Conservation (phyloP, 192 early-diverging fungal genomes). For the Bifiguratus adelaidae region DNA sequence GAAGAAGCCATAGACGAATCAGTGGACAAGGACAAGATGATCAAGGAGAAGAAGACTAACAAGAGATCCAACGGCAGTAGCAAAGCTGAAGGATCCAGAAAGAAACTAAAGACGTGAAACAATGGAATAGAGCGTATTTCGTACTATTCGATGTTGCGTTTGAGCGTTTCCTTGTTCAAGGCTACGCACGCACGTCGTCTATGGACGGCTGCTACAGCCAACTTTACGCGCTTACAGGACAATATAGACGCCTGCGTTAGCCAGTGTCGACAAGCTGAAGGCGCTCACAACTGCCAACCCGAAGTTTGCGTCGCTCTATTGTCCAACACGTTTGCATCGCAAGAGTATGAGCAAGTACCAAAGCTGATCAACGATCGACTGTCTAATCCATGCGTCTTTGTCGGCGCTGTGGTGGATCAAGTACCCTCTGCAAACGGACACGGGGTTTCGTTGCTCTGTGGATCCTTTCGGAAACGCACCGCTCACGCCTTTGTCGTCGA, state of each 20-base stretch:
- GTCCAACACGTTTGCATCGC: slow-evolving; percentile 10
- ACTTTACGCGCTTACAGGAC: too few species aligned
- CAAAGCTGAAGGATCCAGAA: background rate
- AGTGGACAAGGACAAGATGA: slow-evolving; percentile 29
- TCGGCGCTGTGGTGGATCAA: slow-evolving; percentile 20
- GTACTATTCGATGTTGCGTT: too few species aligned
- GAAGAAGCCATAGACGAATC: slow-evolving; percentile 45
- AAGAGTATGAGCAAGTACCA: slow-evolving; percentile 2
- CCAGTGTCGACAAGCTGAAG: too few species aligned
- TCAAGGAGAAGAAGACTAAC: slow-evolving; percentile 1
- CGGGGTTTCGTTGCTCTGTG: slow-evolving; percentile 13
- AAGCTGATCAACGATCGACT: slow-evolving; percentile 1
- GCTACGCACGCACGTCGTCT: too few species aligned
- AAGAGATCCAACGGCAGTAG: background rate
- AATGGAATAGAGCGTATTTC: too few species aligned
- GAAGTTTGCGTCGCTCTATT: slow-evolving; percentile 10
- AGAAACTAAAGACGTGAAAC: too few species aligned
- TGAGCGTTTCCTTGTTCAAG: too few species aligned
- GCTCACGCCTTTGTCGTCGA: slow-evolving; percentile 8
- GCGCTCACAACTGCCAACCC: too few species aligned
- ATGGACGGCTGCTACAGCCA: too few species aligned
- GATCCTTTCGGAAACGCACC: slow-evolving; percentile 6
- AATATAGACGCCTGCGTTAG: too few species aligned
- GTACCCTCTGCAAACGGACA: slow-evolving; percentile 8
- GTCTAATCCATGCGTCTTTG: background rate